These are phyloP conservation scores for Lentithecium fluviatile DNA, from an alignment of 495 filamentous ascomycete genomes.

Conservation along the genomic window DNA sequence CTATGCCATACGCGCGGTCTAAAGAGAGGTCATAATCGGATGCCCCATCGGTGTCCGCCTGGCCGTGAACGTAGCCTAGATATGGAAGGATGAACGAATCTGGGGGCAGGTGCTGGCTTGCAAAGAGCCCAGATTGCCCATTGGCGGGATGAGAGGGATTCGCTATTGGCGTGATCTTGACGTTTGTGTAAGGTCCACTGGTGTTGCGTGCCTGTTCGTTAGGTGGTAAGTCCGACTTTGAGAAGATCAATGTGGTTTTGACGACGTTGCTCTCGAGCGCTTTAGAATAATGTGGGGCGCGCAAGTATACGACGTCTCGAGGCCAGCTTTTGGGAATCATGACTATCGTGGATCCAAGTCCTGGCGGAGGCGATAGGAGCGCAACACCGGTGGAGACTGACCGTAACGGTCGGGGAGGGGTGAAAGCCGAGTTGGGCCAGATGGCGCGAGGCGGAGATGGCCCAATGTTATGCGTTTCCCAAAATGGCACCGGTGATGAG, in stretches of 20 bases:
- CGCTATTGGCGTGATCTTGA: slow-evolving; percentile 56
- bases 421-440: too few relatives aligned
- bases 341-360: not conserved
- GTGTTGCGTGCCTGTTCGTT: slow-evolving; percentile 21
- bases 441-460: too few relatives aligned
- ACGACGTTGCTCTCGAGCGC: slow-evolving; percentile 33
- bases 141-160: slow-evolving; percentile 59
- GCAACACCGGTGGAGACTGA: too few relatives aligned
- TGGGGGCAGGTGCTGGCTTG: slow-evolving; percentile 55
- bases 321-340: slow-evolving; percentile 59
- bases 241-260: slow-evolving; percentile 34
- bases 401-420: too few relatives aligned
- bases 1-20: slow-evolving; percentile 56
- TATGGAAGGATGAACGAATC: slow-evolving; percentile 64
- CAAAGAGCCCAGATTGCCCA: slow-evolving; percentile 67
- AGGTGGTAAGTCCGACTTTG: slow-evolving; percentile 32
- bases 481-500: too few relatives aligned
- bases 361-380: not conserved
- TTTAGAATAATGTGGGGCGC: slow-evolving; percentile 50
- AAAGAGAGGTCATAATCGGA: slow-evolving; percentile 70
- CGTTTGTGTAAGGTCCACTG: slow-evolving; percentile 46
- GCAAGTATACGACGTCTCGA: slow-evolving; percentile 52
- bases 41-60: slow-evolving; percentile 45
- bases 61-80: slow-evolving; percentile 58
- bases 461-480: too few relatives aligned